Evolutionary conservation across 768 basidiomycete species (phyloP), one percentile per base, ranked within the genome.

Genomic region (Hygrocybe coccinea): DNA sequence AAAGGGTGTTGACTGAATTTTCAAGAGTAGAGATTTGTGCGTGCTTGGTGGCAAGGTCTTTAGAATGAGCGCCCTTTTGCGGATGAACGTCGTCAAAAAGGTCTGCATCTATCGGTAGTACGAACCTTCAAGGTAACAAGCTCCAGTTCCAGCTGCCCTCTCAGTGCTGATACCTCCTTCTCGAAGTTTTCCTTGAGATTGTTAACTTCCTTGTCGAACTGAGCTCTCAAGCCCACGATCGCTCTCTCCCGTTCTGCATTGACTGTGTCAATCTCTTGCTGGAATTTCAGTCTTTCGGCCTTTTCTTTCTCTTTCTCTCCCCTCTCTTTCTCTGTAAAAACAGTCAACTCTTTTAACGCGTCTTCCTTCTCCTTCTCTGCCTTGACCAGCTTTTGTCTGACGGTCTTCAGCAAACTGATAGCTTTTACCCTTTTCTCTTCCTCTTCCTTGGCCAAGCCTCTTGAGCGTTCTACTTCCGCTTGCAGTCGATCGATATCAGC

Each of bases 341-440:
- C 68, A 2, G 71, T 71, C 33, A 75, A 64, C 60, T 91, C 89
- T 64, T 79, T 84, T 49, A 80, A 56, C 0, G 80, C 76, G 56
- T 95, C 93, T 36, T 97, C 94, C 62, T 83, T 83, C 21, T 95
- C 93, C 74, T 93, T 94, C 71, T 98, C 95, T 5, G 92, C 86
- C 66, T 93, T 97, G 25, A 97, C 91, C n/a, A 95, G 74, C 69
- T 97, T 99, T 71, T 93, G 87, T 54, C 97, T 76, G n/a, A 98
- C 91, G 1, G 93, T 93, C 72, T 97, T 97, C 55, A 99, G 75
- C 24, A 97, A 73, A 50, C 85, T 87, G 60, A 98, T 88, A 0
- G 95, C 95, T 65, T 98, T 99, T 17, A 85, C 83, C 11, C 95
- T 84, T 71, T 99, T 98, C 71, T 99, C 97, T 69, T 98, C 97